These are phyloP conservation scores for Teratosphaeria zuluensis DNA, from an alignment of 2,329 filamentous ascomycete species.

Conservation along the genomic window DNA sequence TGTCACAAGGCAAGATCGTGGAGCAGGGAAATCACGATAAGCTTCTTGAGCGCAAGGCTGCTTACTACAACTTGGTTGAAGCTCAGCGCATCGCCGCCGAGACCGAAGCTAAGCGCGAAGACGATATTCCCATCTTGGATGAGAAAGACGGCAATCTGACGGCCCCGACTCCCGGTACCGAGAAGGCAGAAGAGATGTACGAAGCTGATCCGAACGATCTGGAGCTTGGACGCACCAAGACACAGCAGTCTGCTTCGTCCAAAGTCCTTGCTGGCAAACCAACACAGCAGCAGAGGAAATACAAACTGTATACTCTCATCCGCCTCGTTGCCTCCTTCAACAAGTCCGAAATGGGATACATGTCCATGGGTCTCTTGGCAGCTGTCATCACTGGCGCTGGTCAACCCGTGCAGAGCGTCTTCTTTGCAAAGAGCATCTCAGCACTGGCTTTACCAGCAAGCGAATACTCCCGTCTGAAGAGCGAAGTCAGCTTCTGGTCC, in stretches of 20 bases:
- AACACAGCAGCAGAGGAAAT: slow-evolving; percentile 45
- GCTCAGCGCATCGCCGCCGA: slow-evolving; percentile 70
- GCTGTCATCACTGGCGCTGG: slow-evolving; percentile 70
- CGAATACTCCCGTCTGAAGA: slow-evolving; percentile 49
- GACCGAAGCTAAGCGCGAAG: slow-evolving; percentile 47
- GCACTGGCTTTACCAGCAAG: slow-evolving; percentile 51
- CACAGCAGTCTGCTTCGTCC: slow-evolving; percentile 55
- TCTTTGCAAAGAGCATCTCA: slow-evolving; percentile 82
- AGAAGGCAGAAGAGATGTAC: slow-evolving; percentile 20
- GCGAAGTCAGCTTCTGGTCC: slow-evolving; percentile 74
- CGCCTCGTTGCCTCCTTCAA: slow-evolving; percentile 77
- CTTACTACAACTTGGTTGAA: slow-evolving; percentile 78
- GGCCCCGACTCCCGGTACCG: slow-evolving; percentile 15
- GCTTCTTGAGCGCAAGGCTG: slow-evolving; percentile 58
- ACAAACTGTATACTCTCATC: slow-evolving; percentile 65
- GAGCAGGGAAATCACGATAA: slow-evolving; percentile 86
- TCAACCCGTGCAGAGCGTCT: slow-evolving; percentile 66
- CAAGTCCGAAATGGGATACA: slow-evolving; percentile 56
- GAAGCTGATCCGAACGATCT: slow-evolving; percentile 52
- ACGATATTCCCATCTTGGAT: slow-evolving; percentile 17
- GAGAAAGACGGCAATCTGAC: slow-evolving; percentile 19
- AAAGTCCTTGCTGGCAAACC: slow-evolving; percentile 51
- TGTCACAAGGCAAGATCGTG: slow-evolving; percentile 73
- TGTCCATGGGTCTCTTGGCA: slow-evolving; percentile 64
- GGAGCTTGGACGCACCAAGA: slow-evolving; percentile 46